phyloP scores from a whole-genome alignment of 495 filamentous ascomycete species.

The Recurvomyces mirabilis region DNA sequence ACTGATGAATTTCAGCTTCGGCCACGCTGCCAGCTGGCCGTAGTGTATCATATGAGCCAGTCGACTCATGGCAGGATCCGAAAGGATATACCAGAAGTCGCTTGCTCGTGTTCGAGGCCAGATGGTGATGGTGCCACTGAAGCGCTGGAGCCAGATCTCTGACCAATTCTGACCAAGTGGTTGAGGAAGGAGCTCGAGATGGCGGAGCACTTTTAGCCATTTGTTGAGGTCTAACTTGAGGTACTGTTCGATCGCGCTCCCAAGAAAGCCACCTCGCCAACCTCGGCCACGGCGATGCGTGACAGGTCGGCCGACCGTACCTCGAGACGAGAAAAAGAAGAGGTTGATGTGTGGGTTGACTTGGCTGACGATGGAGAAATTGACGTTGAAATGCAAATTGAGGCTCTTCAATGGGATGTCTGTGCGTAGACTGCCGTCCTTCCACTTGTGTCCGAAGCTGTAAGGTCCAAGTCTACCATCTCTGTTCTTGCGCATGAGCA shows the following conservation, averaged over 20 bases:
- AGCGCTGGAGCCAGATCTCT: conserved; percentile 88
- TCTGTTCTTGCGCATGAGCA: conserved; percentile 85
- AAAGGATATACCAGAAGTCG: conserved; percentile 79
- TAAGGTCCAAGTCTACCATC: conserved; percentile 70
- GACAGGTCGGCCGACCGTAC: conserved; percentile 81
- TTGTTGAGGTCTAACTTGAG: conserved; percentile 91
- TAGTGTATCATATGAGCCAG: conserved; percentile 79
- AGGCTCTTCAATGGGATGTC: conserved; percentile 91
- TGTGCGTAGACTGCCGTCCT: conserved; percentile 84
- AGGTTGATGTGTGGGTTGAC: conserved; percentile 97
- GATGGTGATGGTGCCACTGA: conserved; percentile 88
- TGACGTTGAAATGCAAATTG: conserved; percentile 95
- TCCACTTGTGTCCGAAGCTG: conserved; percentile 96
- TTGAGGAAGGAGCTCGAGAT: conserved; percentile 81
- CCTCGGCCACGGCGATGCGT: conserved; percentile 88
- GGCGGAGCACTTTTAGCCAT: conserved; percentile 87
- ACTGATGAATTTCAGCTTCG: conserved; percentile 78
- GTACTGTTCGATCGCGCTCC: conserved; percentile 84
- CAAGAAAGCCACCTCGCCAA: conserved; percentile 91
- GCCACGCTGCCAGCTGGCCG: conserved; percentile 76
- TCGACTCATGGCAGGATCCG: conserved; percentile 62
- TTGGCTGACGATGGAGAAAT: conserved; percentile 89
- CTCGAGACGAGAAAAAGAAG: conserved; percentile 94
- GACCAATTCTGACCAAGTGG: conserved; percentile 94
- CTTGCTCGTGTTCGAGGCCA: conserved; percentile 67